Evolutionary conservation across 805 yeast genomes (phyloP).

Genomic region (Sugiyamaella qingdaonensis): DNA sequence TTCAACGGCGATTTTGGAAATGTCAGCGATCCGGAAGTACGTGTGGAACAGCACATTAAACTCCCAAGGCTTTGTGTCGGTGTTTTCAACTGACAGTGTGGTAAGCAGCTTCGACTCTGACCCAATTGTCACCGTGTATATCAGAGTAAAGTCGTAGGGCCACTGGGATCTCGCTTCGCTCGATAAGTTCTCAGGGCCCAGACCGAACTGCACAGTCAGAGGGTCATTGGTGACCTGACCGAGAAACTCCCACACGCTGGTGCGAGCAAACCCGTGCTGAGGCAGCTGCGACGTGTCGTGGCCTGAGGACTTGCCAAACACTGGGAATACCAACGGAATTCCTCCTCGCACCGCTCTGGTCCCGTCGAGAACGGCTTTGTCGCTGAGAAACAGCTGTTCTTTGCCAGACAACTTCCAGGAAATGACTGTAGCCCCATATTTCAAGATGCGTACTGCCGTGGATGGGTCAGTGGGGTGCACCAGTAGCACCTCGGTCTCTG

Average conservation of each 20-base stretch:
- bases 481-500: constrained; percentile 57
- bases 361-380: constrained; percentile 77
- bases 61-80: constrained; percentile 60
- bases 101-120: constrained; percentile 53
- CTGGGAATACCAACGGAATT: constrained; percentile 93
- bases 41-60: constrained; percentile 97
- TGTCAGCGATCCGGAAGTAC: constrained; percentile 68
- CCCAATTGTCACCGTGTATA: constrained; percentile 62
- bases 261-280: constrained; percentile 96
- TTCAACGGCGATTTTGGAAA: constrained; percentile 70
- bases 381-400: constrained; percentile 75
- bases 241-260: constrained; percentile 85
- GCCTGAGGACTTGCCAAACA: constrained; percentile 57
- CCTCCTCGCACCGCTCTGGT: constrained; percentile 96
- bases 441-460: constrained; percentile 64
- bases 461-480: constrained; percentile 47
- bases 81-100: constrained; percentile 69
- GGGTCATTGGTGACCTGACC: constrained; percentile 73
- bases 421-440: constrained; percentile 82
- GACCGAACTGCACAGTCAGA: constrained; percentile 83
- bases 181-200: constrained; percentile 79
- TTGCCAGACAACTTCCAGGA: constrained; percentile 72
- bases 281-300: constrained; percentile 67
- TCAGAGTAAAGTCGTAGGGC: constrained; percentile 71
- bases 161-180: constrained; percentile 56